These are phyloP conservation scores for Ciborinia camelliae DNA, from an alignment of 2,329 filamentous ascomycete species.

Conservation along the genomic window DNA sequence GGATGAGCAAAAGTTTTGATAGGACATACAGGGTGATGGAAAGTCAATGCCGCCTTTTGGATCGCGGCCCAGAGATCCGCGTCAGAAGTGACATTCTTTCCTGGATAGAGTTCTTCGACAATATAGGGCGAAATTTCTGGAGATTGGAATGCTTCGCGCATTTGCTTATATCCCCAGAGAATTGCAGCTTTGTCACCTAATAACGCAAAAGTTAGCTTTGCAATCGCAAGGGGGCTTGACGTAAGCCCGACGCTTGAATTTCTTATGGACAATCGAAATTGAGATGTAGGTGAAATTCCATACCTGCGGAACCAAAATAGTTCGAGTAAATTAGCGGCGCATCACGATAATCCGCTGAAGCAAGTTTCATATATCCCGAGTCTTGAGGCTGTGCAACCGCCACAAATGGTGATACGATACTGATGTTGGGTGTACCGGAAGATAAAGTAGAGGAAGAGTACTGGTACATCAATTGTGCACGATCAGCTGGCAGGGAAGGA, in stretches of 20 bases:
- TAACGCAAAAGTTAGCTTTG: background rate
- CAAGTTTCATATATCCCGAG: background rate
- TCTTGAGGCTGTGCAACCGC: background rate
- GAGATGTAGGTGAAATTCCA: too few relatives aligned
- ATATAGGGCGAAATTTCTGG: background rate
- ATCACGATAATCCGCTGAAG: slow-evolving; percentile 3
- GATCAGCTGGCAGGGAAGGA: background rate
- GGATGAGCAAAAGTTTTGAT: background rate
- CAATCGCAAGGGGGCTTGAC: background rate
- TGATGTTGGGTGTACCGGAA: background rate
- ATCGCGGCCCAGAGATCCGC: background rate
- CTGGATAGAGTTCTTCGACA: background rate
- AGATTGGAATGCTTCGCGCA: background rate
- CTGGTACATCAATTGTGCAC: background rate
- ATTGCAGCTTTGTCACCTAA: background rate
- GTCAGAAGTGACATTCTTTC: background rate
- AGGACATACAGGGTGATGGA: background rate
- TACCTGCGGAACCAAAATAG: background rate
- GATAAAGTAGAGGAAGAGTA: background rate
- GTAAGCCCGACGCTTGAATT: too few relatives aligned
- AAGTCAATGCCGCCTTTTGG: background rate
- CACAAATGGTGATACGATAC: background rate
- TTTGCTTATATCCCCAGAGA: background rate
- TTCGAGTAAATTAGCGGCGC: background rate
- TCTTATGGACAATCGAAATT: too few relatives aligned